These are phyloP conservation scores for Madurella mycetomatis DNA, from an alignment of 2,329 filamentous ascomycete genomes.

Conservation along the genomic window DNA sequence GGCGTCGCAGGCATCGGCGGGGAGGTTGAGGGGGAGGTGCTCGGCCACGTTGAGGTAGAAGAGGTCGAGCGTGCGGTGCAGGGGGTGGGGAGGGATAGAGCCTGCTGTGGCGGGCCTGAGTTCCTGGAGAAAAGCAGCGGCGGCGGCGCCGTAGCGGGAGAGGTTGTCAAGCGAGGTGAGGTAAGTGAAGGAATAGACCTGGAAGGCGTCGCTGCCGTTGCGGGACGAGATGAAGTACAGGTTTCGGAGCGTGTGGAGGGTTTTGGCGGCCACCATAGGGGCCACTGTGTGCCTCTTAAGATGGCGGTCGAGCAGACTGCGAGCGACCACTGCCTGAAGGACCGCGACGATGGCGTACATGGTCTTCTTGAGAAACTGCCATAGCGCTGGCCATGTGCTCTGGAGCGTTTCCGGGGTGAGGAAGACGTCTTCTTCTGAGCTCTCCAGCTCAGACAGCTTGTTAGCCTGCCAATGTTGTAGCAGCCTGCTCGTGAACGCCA, in stretches of 20 bases:
- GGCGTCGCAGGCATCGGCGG: slow-evolving; percentile 63
- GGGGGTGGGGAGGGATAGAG: slow-evolving; percentile 56
- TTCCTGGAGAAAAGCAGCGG: slow-evolving; percentile 61
- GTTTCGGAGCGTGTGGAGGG: slow-evolving; percentile 69
- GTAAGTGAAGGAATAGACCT: slow-evolving; percentile 80
- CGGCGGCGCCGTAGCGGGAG: slow-evolving; percentile 61
- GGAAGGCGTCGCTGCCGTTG: slow-evolving; percentile 68
- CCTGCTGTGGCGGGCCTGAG: slow-evolving; percentile 52
- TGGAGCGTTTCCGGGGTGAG: slow-evolving; percentile 62
- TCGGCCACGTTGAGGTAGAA: slow-evolving; percentile 87
- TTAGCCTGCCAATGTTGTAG: slow-evolving; percentile 70
- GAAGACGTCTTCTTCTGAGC: slow-evolving; percentile 57
- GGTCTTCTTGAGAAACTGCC: slow-evolving; percentile 69
- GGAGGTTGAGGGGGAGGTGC: slow-evolving; percentile 69
- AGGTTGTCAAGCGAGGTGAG: slow-evolving; percentile 79
- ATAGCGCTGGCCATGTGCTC: slow-evolving; percentile 65
- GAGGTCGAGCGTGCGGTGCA: slow-evolving; percentile 71
- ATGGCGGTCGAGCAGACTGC: slow-evolving; percentile 50
- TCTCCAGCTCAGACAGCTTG: slow-evolving; percentile 68
- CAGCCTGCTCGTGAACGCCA: slow-evolving; percentile 62
- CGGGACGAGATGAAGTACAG: slow-evolving; percentile 78
- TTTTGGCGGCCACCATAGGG: slow-evolving; percentile 63
- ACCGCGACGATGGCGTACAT: slow-evolving; percentile 72
- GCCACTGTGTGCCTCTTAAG: slow-evolving; percentile 46
- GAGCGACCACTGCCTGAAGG: slow-evolving; percentile 67